Percentiles rank a stretch among this genome's conserved stretches.
Evolutionary conservation across 306 rosid genomes (phyloP).

Genomic region (Medicago truncatula): MtrunA17r5.0-ANR NC_053044.1:9818001-9818500

Average conservation of each 20-base stretch:
- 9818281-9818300: background rate
- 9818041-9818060: conserved; percentile 78
- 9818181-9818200: background rate
- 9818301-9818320: conserved; percentile 6
- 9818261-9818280: background rate
- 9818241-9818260: background rate
- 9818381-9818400: conserved; percentile 94
- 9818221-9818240: background rate
- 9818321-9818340: conserved; percentile 1
- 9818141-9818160: background rate
- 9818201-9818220: background rate
- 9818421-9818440: conserved; percentile 91
- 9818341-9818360: conserved; percentile 70
- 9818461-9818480: conserved; percentile 93
- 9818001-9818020: conserved; percentile 73
- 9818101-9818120: conserved; percentile 21
- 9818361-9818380: conserved; percentile 91
- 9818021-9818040: conserved; percentile 62
- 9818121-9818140: background rate
- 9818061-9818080: conserved; percentile 75
- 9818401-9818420: conserved; percentile 84
- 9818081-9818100: conserved; percentile 87
- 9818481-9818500: conserved; percentile 92
- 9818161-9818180: background rate
- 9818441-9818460: conserved; percentile 92